These are phyloP conservation scores for Mortierella polycephala DNA, from an alignment of 371 early-diverging fungal species.

Conservation along the genomic window DNA sequence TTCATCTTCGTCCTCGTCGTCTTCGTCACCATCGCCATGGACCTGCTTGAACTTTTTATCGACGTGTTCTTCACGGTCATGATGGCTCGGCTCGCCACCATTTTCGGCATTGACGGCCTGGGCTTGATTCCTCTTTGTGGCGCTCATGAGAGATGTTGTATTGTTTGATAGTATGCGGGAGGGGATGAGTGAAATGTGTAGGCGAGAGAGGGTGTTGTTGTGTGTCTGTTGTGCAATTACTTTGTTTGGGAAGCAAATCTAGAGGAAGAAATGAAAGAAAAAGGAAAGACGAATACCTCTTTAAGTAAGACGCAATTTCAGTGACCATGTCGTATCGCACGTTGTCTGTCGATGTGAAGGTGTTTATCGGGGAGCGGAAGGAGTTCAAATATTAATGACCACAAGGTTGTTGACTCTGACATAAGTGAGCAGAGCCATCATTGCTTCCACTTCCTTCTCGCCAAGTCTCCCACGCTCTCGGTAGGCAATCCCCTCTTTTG, in stretches of 20 bases:
- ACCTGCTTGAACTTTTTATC: slow-evolving; percentile 48
- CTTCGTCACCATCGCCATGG: slow-evolving; percentile 43
- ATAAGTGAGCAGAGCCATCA: background rate
- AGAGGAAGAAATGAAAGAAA: too few relatives aligned
- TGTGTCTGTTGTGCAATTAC: too few relatives aligned
- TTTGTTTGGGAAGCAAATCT: too few relatives aligned
- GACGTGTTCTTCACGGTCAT: slow-evolving; percentile 19
- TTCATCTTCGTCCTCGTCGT: slow-evolving; percentile 61
- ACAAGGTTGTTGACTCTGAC: slow-evolving; percentile 3
- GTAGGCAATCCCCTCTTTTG: slow-evolving; percentile 10
- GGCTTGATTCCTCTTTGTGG: slow-evolving; percentile 27
- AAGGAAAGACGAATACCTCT: too few relatives aligned
- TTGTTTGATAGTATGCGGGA: background rate
- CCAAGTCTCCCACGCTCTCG: slow-evolving; percentile 8
- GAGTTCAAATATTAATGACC: too few relatives aligned
- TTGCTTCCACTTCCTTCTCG: background rate
- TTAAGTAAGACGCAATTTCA: too few relatives aligned
- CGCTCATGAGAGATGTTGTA: slow-evolving; percentile 12
- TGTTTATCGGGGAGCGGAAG: too few relatives aligned
- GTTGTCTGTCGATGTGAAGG: too few relatives aligned
- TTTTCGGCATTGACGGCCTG: slow-evolving; percentile 4
- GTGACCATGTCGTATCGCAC: too few relatives aligned
- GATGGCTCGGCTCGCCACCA: too few relatives aligned
- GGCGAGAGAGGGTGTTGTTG: too few relatives aligned
- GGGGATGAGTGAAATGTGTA: background rate